Conservation (phyloP, 116 monocot species). For the Trichopus zeylanicus region DNA sequence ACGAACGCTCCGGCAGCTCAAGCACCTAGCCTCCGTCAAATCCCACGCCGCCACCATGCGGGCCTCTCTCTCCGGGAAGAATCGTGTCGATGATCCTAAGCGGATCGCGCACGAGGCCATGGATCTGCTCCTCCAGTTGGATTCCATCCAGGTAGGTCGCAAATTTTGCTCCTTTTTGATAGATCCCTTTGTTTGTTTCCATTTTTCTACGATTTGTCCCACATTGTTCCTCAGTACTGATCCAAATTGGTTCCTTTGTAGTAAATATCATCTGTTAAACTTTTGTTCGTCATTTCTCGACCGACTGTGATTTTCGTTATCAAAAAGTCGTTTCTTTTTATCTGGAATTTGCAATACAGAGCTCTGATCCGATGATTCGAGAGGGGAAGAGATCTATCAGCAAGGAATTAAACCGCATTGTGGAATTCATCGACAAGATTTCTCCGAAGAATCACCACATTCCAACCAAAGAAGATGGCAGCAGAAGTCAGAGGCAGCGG, state of each 20-base stretch:
- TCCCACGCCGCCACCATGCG: slow-evolving; percentile 42
- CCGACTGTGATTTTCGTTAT: too few relatives aligned
- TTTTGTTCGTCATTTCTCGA: too few relatives aligned
- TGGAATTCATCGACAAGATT: slow-evolving; percentile 56
- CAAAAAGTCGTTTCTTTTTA: background rate
- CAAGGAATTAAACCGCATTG: slow-evolving; percentile 37
- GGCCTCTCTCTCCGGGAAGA: slow-evolving; percentile 25
- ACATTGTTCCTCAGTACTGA: too few relatives aligned
- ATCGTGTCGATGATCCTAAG: slow-evolving; percentile 7
- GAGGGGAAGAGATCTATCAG: slow-evolving; percentile 62
- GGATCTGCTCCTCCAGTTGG: slow-evolving; percentile 64
- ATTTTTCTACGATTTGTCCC: too few relatives aligned
- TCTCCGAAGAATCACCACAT: slow-evolving; percentile 17
- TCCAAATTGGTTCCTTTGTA: background rate
- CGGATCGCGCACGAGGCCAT: slow-evolving; percentile 29
- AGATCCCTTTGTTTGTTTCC: slow-evolving; percentile 4
- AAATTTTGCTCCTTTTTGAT: background rate
- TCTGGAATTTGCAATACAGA: slow-evolving; percentile 22
- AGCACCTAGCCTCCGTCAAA: slow-evolving; percentile 53
- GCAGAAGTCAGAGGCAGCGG: slow-evolving; percentile 1
- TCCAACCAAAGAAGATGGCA: background rate
- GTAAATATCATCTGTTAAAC: too few relatives aligned
- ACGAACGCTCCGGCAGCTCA: slow-evolving; percentile 59
- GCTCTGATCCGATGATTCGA: slow-evolving; percentile 56
- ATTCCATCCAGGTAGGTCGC: slow-evolving; percentile 54